Percentiles rank a stretch among this genome's conserved stretches.
phyloP scores from a whole-genome alignment of 805 yeast genomes.

The Hanseniaspora thailandica region DNA sequence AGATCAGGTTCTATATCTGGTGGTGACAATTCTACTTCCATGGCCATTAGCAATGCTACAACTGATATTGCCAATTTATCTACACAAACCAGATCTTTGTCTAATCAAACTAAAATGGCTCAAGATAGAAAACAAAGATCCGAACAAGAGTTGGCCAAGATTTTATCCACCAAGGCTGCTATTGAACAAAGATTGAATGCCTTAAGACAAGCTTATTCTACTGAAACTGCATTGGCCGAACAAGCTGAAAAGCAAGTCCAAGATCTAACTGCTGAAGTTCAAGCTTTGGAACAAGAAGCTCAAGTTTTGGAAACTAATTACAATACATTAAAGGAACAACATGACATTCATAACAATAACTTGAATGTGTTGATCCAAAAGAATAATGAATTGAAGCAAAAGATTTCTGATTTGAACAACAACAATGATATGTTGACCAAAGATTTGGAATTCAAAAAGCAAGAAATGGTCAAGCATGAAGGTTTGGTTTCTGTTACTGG shows the following conservation, averaged over 20 bases:
- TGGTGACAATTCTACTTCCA: slow-evolving; percentile 39
- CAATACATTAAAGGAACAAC: slow-evolving; percentile 47
- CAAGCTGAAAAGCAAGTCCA: slow-evolving; percentile 53
- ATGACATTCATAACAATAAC: slow-evolving; percentile 25
- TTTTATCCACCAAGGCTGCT: slow-evolving; percentile 53
- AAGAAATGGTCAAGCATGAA: slow-evolving; percentile 48
- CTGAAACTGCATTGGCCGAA: slow-evolving; percentile 64
- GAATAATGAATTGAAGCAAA: slow-evolving; percentile 55
- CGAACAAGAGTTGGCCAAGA: slow-evolving; percentile 61
- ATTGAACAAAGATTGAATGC: slow-evolving; percentile 59
- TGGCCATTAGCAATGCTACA: slow-evolving; percentile 63
- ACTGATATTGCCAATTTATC: slow-evolving; percentile 79
- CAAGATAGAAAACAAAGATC: slow-evolving; percentile 64
- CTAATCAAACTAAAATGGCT: slow-evolving; percentile 58
- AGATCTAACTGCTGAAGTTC: slow-evolving; percentile 55
- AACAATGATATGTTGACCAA: slow-evolving; percentile 49
- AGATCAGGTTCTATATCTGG: slow-evolving; percentile 19
- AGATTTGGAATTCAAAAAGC: slow-evolving; percentile 41
- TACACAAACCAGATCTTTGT: slow-evolving; percentile 68
- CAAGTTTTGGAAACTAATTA: slow-evolving; percentile 67
- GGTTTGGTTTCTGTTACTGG: slow-evolving; percentile 54
- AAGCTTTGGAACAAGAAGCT: slow-evolving; percentile 56
- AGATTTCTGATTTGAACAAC: slow-evolving; percentile 52
- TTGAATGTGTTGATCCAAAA: slow-evolving; percentile 48
- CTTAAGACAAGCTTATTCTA: slow-evolving; percentile 60